Percentiles rank a stretch among this genome's conserved stretches.
phyloP scores from a whole-genome alignment of 2,329 filamentous ascomycete genomes.

The Cercospora sp. region DNA sequence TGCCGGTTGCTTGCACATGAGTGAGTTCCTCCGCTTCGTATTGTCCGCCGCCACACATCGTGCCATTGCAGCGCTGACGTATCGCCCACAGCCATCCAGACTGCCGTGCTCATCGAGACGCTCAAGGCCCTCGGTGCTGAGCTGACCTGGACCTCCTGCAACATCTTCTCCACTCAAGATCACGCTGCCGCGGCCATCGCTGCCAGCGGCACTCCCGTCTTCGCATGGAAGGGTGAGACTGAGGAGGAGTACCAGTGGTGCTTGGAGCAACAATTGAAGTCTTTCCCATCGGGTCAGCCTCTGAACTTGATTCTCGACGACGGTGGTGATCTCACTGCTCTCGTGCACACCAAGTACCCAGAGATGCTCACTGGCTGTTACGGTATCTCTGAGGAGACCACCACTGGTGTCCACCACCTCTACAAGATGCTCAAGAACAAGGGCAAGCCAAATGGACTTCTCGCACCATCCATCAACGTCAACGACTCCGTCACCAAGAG shows the following conservation, averaged over 20 bases:
- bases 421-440: slow-evolving; percentile 90
- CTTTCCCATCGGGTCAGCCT: slow-evolving; percentile 95
- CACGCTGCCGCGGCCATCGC: slow-evolving; percentile 98
- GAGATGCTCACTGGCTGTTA: slow-evolving; percentile 98
- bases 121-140: slow-evolving; percentile 91
- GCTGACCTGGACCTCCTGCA: slow-evolving; percentile 98
- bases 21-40: slow-evolving; percentile 47
- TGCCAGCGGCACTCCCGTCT: slow-evolving; percentile 85
- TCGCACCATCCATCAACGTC: slow-evolving; percentile 97
- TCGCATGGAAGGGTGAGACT: slow-evolving; percentile 86
- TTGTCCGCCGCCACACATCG: not conserved
- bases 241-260: slow-evolving; percentile 99
- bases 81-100: slow-evolving; percentile 75
- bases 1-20: slow-evolving; percentile 98
- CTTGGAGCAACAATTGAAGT: slow-evolving; percentile 92
- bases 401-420: slow-evolving; percentile 98
- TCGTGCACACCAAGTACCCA: slow-evolving; percentile 97
- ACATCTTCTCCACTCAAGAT: slow-evolving; percentile 99
- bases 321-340: slow-evolving; percentile 92
- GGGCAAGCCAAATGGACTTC: slow-evolving; percentile 70
- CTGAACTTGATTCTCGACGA: slow-evolving; percentile 99
- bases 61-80: slow-evolving; percentile 21
- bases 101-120: slow-evolving; percentile 98
- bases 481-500: slow-evolving; percentile 99
- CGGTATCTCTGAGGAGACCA: slow-evolving; percentile 99